Conservation (phyloP, 73 alveolate species). For the Paramecium tetraurelia region DNA sequence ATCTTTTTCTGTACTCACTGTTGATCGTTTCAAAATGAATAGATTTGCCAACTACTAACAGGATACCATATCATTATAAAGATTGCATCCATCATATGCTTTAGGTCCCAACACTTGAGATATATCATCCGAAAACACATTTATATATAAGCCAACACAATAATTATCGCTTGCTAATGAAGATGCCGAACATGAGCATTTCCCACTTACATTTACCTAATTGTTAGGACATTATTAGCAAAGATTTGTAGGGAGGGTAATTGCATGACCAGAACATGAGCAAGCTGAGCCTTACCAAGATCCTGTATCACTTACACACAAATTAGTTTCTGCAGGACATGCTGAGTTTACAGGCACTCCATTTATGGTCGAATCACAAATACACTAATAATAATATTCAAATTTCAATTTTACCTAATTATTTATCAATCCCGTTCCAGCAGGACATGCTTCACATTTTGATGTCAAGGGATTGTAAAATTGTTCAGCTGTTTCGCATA, state of each 20-base stretch:
- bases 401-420: not conserved
- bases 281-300: not conserved
- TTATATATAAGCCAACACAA: not conserved
- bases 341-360: not conserved
- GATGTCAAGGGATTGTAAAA: not conserved
- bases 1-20: conserved; percentile 55
- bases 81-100: conserved; percentile 72
- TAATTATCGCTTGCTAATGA: not conserved
- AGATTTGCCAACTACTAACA: conserved; percentile 81
- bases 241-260: not conserved
- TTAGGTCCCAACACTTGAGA: conserved; percentile 13
- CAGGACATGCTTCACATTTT: not conserved
- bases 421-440: not conserved
- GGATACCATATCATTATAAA: conserved; percentile 56
- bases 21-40: conserved; percentile 19
- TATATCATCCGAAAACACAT: not conserved
- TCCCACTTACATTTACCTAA: too few relatives aligned
- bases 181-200: not conserved
- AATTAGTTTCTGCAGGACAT: not conserved
- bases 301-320: not conserved
- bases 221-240: conserved; percentile 42
- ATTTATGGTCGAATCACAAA: not conserved
- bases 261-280: conserved; percentile 31
- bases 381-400: not conserved
- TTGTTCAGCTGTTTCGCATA: not conserved